Conservation (phyloP, 129 eudicot genomes). For the Saussurea involucrata region DNA sequence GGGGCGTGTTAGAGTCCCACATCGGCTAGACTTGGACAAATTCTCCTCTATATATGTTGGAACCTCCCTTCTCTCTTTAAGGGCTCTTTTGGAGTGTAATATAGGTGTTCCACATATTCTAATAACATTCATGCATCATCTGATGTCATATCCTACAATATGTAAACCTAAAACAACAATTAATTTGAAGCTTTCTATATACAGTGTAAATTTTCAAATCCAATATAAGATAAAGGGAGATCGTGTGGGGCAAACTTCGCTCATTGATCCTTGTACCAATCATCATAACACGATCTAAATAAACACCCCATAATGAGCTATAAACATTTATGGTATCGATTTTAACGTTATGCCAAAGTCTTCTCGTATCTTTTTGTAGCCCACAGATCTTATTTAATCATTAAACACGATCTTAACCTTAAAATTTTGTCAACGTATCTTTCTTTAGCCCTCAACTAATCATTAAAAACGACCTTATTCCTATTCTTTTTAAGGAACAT, state of each 20-base stretch:
- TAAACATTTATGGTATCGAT: not conserved
- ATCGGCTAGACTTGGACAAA: too few relatives aligned
- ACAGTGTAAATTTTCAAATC: not conserved
- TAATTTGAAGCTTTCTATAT: not conserved
- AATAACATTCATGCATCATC: not conserved
- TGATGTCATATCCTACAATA: not conserved
- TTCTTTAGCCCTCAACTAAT: constrained; percentile 9
- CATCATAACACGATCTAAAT: not conserved
- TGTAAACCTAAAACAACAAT: not conserved
- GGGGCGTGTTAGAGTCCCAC: too few relatives aligned
- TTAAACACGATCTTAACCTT: constrained; percentile 6
- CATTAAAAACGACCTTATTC: constrained; percentile 13
- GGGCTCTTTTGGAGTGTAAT: too few relatives aligned
- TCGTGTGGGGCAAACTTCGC: constrained; percentile 8
- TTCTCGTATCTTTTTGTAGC: constrained; percentile 3
- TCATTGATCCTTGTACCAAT: not conserved
- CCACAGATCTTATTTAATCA: constrained; percentile 8
- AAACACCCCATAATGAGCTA: not conserved
- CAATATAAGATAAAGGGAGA: constrained; percentile 4
- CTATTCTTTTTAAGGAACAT: constrained; percentile 2
- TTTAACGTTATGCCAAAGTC: not conserved
- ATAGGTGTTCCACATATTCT: too few relatives aligned
- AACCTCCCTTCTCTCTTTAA: too few relatives aligned
- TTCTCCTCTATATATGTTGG: too few relatives aligned
- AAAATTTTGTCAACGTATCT: constrained; percentile 17